Percentiles rank a stretch among this genome's conserved stretches.
Evolutionary conservation across 2,329 filamentous ascomycete genomes (phyloP).

Genomic region (Dactylellina cionopaga): DNA sequence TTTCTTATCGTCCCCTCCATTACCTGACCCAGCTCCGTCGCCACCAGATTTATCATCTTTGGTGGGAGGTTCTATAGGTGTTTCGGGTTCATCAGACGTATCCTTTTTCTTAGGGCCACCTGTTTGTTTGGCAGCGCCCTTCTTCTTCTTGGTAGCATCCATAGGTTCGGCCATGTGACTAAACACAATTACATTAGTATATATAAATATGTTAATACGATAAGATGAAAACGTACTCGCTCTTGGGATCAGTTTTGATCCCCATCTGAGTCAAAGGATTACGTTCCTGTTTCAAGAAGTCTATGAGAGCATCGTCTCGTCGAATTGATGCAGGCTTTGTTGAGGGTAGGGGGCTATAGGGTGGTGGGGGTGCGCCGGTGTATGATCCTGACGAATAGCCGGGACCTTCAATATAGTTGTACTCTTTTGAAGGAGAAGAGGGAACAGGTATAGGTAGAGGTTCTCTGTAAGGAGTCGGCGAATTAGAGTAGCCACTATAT

Average conservation of each 20-base stretch:
- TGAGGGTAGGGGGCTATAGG: conserved; percentile 30
- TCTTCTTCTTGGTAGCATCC: conserved; percentile 34
- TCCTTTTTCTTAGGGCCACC: conserved; percentile 16
- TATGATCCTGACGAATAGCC: conserved; percentile 28
- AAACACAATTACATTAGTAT: neutral
- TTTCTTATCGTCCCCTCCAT: conserved; percentile 42
- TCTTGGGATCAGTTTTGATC: conserved; percentile 35
- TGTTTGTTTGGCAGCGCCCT: neutral
- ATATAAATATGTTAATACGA: neutral
- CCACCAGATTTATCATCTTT: conserved; percentile 26
- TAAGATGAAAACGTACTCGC: conserved; percentile 16
- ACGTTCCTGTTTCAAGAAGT: conserved; percentile 38
- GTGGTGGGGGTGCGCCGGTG: conserved; percentile 42
- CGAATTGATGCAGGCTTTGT: conserved; percentile 13
- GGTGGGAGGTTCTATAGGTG: conserved; percentile 20
- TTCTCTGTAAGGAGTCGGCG: conserved; percentile 16
- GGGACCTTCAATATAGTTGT: conserved; percentile 39
- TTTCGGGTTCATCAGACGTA: conserved; percentile 17
- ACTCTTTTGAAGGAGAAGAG: conserved; percentile 27
- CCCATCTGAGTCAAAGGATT: conserved; percentile 45
- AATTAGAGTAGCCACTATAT: conserved; percentile 11
- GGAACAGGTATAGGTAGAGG: conserved; percentile 32
- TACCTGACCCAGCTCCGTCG: conserved; percentile 22
- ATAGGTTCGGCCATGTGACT: conserved; percentile 45
- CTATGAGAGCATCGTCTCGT: conserved; percentile 40